A percentile compares a stretch with the other conserved stretches of the same genome.
Evolutionary conservation across 2,329 filamentous ascomycete genomes (phyloP).

Genomic region (Penicillium sp.): DNA sequence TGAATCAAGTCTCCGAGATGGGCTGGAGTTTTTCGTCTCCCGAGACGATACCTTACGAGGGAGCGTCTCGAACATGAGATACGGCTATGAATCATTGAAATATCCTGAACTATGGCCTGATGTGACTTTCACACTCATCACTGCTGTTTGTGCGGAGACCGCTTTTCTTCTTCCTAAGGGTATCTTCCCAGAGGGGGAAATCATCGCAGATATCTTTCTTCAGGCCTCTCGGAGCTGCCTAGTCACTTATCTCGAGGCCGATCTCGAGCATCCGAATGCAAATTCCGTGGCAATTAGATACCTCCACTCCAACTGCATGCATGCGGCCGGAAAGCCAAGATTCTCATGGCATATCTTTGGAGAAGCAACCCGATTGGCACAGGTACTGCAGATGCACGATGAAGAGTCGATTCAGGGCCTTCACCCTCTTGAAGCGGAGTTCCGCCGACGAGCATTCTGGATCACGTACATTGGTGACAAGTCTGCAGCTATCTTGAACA

Average conservation of each 20-base stretch:
- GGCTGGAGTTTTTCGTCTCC: conserved; percentile 36
- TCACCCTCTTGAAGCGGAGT: conserved; percentile 40
- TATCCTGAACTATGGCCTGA: conserved; percentile 38
- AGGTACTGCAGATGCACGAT: conserved; percentile 49
- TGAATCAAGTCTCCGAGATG: conserved; percentile 44
- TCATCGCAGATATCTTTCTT: conserved; percentile 43
- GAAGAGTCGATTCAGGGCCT: conserved; percentile 43
- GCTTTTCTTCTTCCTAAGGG: conserved; percentile 46
- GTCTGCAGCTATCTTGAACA: conserved; percentile 34
- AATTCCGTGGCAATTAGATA: conserved; percentile 50
- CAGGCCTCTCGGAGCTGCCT: conserved; percentile 45
- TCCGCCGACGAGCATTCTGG: conserved; percentile 27
- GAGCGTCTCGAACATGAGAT: conserved; percentile 5
- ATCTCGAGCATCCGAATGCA: conserved; percentile 47
- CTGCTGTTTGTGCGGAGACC: conserved; percentile 48
- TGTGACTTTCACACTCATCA: conserved; percentile 46
- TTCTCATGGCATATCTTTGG: conserved; percentile 52
- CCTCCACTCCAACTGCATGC: conserved; percentile 51
- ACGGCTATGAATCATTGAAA: conserved; percentile 15
- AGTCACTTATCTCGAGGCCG: conserved; percentile 44
- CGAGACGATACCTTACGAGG: background rate
- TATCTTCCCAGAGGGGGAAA: conserved; percentile 44
- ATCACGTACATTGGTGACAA: conserved; percentile 29
- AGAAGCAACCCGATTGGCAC: conserved; percentile 46
- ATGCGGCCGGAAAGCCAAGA: conserved; percentile 47